These are phyloP conservation scores for Harrya chromipes DNA, from an alignment of 768 basidiomycete species.

Conservation along the genomic window DNA sequence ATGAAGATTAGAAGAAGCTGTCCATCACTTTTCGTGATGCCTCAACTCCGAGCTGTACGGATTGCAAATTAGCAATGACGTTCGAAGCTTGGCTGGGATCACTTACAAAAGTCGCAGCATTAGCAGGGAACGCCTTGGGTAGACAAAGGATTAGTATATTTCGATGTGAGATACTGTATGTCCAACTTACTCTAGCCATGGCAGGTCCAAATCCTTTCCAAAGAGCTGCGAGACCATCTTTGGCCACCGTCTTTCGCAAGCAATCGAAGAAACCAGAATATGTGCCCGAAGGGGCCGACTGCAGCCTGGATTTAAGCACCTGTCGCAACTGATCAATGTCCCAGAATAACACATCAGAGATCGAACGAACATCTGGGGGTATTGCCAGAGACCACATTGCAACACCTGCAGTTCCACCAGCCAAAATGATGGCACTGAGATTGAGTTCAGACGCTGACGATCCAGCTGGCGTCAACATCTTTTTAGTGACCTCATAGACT, in stretches of 20 bases:
- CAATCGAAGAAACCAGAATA: slow-evolving; percentile 95
- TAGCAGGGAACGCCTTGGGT: slow-evolving; percentile 90
- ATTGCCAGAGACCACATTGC: slow-evolving; percentile 99
- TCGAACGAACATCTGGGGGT: slow-evolving; percentile 81
- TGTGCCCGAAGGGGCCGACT: slow-evolving; percentile 96
- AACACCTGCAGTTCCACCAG: slow-evolving; percentile 92
- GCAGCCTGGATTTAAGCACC: slow-evolving; percentile 95
- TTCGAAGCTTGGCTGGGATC: neutral
- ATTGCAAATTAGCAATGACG: neutral
- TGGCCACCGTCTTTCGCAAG: slow-evolving; percentile 84
- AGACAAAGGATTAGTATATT: slow-evolving; percentile 1
- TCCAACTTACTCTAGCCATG: slow-evolving; percentile 74
- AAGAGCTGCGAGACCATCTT: slow-evolving; percentile 80
- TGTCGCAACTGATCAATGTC: slow-evolving; percentile 32
- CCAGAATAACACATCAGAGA: neutral
- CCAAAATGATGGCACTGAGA: slow-evolving; percentile 81
- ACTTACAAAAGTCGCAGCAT: slow-evolving; percentile 90
- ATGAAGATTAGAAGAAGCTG: slow-evolving; percentile 44
- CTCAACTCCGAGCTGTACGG: slow-evolving; percentile 82
- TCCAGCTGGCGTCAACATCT: slow-evolving; percentile 75
- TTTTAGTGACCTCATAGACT: slow-evolving; percentile 93
- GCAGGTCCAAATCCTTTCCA: slow-evolving; percentile 99
- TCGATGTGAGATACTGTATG: neutral
- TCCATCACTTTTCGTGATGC: slow-evolving; percentile 83
- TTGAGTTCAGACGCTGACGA: slow-evolving; percentile 79